Conservation (phyloP, 1,284 basidiomycete species). For the Phlebopus sp. region DNA sequence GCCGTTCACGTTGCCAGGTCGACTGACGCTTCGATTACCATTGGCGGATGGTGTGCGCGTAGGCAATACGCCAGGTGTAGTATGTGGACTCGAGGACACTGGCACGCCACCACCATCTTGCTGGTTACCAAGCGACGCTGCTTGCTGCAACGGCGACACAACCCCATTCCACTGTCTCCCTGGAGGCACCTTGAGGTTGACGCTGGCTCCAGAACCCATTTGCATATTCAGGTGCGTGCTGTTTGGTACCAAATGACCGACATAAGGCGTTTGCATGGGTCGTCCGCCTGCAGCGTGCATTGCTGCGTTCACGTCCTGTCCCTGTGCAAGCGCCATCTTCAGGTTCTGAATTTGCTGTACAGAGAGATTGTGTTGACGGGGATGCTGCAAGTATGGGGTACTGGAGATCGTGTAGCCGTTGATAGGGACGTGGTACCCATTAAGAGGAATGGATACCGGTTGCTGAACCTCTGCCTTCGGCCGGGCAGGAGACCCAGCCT, state of each 20-base stretch:
- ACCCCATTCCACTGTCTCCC: constrained; percentile 42
- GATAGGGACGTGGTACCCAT: constrained; percentile 48
- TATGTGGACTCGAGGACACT: constrained; percentile 37
- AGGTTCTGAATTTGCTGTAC: constrained; percentile 55
- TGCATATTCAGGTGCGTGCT: constrained; percentile 38
- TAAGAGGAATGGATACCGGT: constrained; percentile 31
- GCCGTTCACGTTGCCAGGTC: constrained; percentile 29
- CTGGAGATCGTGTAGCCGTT: constrained; percentile 40
- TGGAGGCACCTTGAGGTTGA: constrained; percentile 41
- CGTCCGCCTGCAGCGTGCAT: constrained; percentile 37
- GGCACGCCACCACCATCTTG: constrained; percentile 31
- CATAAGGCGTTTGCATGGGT: constrained; percentile 30
- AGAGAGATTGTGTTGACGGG: constrained; percentile 38
- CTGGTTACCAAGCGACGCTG: constrained; percentile 21
- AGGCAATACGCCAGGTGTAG: constrained; percentile 36
- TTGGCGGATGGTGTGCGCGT: constrained; percentile 55
- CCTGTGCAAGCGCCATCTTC: constrained; percentile 47
- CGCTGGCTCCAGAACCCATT: constrained; percentile 27
- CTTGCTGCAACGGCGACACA: constrained; percentile 32
- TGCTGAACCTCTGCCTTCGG: constrained; percentile 46
- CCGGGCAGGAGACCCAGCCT: constrained; percentile 33
- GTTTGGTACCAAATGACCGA: constrained; percentile 34
- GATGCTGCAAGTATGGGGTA: constrained; percentile 30
- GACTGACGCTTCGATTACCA: constrained; percentile 44
- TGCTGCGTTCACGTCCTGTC: constrained; percentile 36